Conservation (phyloP, 345 rosid genomes). For the Hibiscus tridactylites region DNA sequence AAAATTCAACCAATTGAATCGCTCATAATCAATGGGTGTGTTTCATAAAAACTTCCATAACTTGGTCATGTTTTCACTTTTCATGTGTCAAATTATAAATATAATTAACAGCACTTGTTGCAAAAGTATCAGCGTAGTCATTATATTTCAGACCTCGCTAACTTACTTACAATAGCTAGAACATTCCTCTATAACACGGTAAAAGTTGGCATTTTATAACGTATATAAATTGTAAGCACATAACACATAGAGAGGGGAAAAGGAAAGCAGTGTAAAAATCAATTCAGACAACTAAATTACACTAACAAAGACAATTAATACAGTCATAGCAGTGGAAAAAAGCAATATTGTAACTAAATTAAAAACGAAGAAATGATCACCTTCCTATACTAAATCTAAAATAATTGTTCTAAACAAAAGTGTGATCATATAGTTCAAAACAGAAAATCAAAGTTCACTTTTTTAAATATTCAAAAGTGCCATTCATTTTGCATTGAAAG, state of each 20-base stretch:
- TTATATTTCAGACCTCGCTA: neutral
- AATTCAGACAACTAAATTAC: neutral
- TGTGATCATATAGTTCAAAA: neutral
- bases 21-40: neutral
- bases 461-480: neutral
- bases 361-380: neutral
- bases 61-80: neutral
- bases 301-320: neutral
- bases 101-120: neutral
- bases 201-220: neutral
- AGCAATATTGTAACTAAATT: neutral
- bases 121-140: neutral
- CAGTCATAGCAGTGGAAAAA: neutral
- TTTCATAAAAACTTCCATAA: neutral
- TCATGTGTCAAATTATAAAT: neutral
- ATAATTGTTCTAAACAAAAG: neutral
- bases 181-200: neutral
- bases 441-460: neutral
- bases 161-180: neutral
- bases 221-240: neutral
- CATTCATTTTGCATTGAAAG: conserved; percentile 1
- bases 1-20: neutral
- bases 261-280: neutral
- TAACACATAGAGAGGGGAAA: neutral
- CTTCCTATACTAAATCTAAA: neutral